These are phyloP conservation scores for Chrysoporthe austroafricana DNA, from an alignment of 2,329 filamentous ascomycete species.

Conservation along the genomic window DNA sequence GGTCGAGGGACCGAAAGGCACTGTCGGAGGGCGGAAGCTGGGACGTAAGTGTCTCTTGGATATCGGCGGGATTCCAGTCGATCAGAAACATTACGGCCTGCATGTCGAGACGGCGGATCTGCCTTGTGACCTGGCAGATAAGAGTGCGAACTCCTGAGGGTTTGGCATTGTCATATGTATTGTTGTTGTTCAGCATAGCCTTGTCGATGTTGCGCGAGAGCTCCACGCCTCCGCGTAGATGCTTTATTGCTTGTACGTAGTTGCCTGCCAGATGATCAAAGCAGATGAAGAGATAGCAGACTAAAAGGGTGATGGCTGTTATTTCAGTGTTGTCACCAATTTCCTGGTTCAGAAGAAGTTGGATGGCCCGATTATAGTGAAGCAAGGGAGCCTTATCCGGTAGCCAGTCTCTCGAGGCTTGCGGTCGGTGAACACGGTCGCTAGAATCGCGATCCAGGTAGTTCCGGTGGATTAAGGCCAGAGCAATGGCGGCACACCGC, in stretches of 20 bases:
- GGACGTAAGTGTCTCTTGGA: not conserved
- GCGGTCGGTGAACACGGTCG: not conserved
- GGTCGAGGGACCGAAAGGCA: not conserved
- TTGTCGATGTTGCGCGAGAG: not conserved
- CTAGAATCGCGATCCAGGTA: not conserved
- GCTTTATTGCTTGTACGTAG: not conserved
- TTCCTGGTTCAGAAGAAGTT: not conserved
- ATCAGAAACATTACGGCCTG: not conserved
- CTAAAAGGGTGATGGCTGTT: not conserved
- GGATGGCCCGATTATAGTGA: not conserved
- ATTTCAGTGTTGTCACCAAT: not conserved
- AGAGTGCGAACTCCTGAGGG: not conserved
- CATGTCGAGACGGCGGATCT: not conserved
- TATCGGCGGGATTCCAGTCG: not conserved
- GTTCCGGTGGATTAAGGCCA: not conserved
- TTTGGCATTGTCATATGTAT: not conserved
- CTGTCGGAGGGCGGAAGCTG: not conserved
- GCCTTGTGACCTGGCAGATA: not conserved
- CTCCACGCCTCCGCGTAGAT: not conserved
- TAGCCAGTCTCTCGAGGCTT: not conserved
- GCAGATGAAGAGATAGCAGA: constrained; percentile 1
- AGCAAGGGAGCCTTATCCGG: not conserved
- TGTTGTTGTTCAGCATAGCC: not conserved
- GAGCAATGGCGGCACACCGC: not conserved
- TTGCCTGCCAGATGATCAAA: not conserved